phyloP scores from a whole-genome alignment of 768 basidiomycete species.

The Lactarius hatsudake region DNA sequence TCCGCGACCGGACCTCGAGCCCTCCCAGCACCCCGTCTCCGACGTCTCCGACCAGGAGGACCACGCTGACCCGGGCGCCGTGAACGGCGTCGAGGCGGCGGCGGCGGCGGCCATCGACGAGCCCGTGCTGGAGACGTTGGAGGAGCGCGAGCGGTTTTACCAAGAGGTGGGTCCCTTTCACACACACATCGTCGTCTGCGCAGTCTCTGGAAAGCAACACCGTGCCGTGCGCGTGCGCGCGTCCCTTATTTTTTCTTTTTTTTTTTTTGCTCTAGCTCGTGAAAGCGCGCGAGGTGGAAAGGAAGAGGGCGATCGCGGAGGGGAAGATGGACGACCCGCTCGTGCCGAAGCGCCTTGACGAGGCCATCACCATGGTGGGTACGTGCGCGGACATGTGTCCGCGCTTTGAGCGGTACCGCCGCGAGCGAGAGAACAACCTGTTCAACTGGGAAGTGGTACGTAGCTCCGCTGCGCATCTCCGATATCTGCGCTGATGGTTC shows the following conservation, averaged over 20 bases:
- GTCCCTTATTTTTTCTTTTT: conserved; percentile 19
- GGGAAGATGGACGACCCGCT: conserved; percentile 88
- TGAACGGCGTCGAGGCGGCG: conserved; percentile 34
- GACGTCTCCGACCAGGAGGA: conserved; percentile 30
- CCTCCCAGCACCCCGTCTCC: conserved; percentile 22
- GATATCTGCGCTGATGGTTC: conserved; percentile 37
- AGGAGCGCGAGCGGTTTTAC: conserved; percentile 67
- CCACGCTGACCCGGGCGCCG: conserved; percentile 35
- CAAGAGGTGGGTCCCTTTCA: conserved; percentile 53
- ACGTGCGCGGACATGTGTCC: conserved; percentile 96
- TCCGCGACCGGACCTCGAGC: conserved; percentile 30
- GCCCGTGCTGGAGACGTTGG: conserved; percentile 52
- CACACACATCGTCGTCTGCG: not conserved
- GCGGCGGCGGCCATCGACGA: conserved; percentile 34
- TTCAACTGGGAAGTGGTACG: conserved; percentile 83
- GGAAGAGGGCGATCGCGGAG: conserved; percentile 69
- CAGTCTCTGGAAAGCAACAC: conserved; percentile 6
- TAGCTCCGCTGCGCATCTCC: conserved; percentile 24
- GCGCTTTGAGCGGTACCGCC: conserved; percentile 85
- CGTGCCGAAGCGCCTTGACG: conserved; percentile 74
- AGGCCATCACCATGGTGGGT: conserved; percentile 90
- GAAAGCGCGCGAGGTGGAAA: conserved; percentile 68
- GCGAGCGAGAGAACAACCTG: conserved; percentile 86
- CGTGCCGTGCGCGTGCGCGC: not conserved
- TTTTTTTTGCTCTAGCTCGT: conserved; percentile 46